Percentiles rank a stretch among this genome's conserved stretches.
Evolutionary conservation across 768 basidiomycete species (phyloP).

Genomic region (Scleroderma citrinum): DNA sequence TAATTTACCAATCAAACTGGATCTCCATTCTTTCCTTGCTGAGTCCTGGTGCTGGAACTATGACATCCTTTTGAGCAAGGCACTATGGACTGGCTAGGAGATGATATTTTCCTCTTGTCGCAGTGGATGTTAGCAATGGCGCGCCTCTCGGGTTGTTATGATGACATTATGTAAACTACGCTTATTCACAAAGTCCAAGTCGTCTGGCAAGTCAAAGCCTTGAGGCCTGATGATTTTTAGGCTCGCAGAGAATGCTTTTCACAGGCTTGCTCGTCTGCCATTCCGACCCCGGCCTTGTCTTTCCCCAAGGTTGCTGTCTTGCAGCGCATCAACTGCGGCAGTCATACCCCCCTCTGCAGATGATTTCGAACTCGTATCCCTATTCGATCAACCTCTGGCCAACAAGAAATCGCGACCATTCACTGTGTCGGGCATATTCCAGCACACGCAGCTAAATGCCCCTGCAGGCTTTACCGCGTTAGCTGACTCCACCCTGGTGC

Average conservation of each 20-base stretch:
- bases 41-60: too few relatives aligned
- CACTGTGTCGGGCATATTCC: slow-evolving; percentile 76
- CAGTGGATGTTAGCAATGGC: not conserved
- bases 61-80: too few relatives aligned
- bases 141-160: too few relatives aligned
- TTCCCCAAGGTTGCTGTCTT: slow-evolving; percentile 16
- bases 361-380: slow-evolving; percentile 58
- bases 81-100: too few relatives aligned
- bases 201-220: too few relatives aligned
- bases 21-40: not conserved
- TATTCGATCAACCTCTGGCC: slow-evolving; percentile 63
- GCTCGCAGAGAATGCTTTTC: slow-evolving; percentile 36
- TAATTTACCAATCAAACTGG: not conserved
- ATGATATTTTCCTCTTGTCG: too few relatives aligned
- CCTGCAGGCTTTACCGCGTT: slow-evolving; percentile 67
- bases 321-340: slow-evolving; percentile 35
- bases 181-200: too few relatives aligned
- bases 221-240: slow-evolving; percentile 30
- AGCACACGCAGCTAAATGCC: slow-evolving; percentile 63
- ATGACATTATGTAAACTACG: not conserved
- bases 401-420: slow-evolving; percentile 34
- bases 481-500: slow-evolving; percentile 71
- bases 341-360: slow-evolving; percentile 57
- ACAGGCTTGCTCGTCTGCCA: slow-evolving; percentile 27
- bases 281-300: slow-evolving; percentile 43